phyloP scores from a whole-genome alignment of 75 land plant species.

The Picea glauca region DNA sequence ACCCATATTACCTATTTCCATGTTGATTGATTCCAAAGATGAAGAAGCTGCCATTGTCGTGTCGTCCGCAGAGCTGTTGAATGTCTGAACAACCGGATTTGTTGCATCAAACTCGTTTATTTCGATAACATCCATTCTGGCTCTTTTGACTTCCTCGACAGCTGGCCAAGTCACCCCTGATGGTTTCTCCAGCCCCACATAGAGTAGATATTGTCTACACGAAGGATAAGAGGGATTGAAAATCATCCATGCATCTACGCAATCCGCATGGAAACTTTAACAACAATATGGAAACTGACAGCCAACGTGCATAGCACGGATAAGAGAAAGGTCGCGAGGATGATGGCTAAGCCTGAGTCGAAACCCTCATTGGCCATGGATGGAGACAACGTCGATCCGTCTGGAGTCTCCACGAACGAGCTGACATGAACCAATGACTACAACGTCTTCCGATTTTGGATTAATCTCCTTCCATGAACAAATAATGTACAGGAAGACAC shows the following conservation, averaged over 20 bases:
- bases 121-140: neutral
- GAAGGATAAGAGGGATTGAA: conserved; percentile 63
- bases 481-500: too few species aligned
- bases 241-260: conserved; percentile 67
- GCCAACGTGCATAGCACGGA: conserved; percentile 53
- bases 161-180: neutral
- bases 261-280: conserved; percentile 64
- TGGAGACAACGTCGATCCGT: too few species aligned
- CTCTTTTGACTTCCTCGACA: neutral
- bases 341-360: conserved; percentile 58
- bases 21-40: too few species aligned
- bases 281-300: conserved; percentile 55
- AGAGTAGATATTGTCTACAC: conserved; percentile 26
- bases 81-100: neutral
- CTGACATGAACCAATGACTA: too few species aligned
- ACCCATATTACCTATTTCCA: too few species aligned
- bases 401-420: too few species aligned
- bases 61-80: neutral
- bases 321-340: conserved; percentile 51
- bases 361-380: neutral
- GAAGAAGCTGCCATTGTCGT: neutral
- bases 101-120: neutral
- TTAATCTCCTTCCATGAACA: too few species aligned
- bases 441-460: too few species aligned
- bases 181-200: neutral